phyloP scores from a whole-genome alignment of 1,139 yeast genomes.

The Hyphopichia fennica region DNA sequence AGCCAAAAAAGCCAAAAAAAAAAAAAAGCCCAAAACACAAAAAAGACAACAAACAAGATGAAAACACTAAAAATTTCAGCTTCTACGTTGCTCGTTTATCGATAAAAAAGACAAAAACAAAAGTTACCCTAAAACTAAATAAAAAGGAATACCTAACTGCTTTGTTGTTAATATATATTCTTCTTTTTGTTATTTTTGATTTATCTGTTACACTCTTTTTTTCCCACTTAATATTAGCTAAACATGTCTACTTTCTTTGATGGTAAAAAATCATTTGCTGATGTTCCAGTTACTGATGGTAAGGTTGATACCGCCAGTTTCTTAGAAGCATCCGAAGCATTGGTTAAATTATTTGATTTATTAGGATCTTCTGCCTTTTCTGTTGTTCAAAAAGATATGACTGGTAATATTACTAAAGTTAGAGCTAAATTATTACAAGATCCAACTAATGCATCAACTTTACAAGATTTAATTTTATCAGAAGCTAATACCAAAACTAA shows the following conservation, averaged over 20 bases:
- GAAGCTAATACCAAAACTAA: slow-evolving; percentile 64
- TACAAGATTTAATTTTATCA: slow-evolving; percentile 77
- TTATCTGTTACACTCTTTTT: too few species aligned
- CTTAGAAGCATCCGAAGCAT: slow-evolving; percentile 80
- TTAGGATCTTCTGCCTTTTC: slow-evolving; percentile 84
- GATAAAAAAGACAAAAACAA: too few species aligned
- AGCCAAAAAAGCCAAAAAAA: too few species aligned
- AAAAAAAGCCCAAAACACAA: too few species aligned
- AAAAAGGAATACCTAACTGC: too few species aligned
- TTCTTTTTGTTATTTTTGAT: too few species aligned
- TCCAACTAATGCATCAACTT: slow-evolving; percentile 63
- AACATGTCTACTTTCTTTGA: slow-evolving; percentile 74
- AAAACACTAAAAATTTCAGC: too few species aligned
- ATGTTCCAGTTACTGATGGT: slow-evolving; percentile 64
- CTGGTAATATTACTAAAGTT: slow-evolving; percentile 79
- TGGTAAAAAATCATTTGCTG: slow-evolving; percentile 69
- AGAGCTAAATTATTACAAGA: slow-evolving; percentile 63
- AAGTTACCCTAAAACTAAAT: too few species aligned
- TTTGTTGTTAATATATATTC: too few species aligned
- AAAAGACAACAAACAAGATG: too few species aligned
- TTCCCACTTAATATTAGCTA: neutral
- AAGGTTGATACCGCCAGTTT: slow-evolving; percentile 75
- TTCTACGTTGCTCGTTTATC: too few species aligned
- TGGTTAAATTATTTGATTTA: slow-evolving; percentile 79
- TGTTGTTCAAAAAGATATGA: slow-evolving; percentile 86